Base-by-base conservation (phyloP, 2,329 filamentous ascomycete species). In the Davidsoniella australis region DNA sequence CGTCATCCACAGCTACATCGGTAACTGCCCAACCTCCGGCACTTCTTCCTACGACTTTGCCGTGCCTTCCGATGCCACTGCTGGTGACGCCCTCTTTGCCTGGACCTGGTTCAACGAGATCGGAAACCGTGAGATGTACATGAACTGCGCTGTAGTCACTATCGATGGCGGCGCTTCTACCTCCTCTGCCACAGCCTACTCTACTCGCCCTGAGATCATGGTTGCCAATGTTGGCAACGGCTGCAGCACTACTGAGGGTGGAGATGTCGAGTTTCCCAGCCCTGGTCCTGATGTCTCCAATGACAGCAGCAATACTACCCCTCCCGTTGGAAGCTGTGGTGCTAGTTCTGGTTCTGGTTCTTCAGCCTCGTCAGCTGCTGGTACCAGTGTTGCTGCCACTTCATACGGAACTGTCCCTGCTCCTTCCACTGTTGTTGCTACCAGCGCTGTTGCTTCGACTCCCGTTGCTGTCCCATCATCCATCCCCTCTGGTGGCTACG, bases 51-150 rank as follows among this genome's bases (percentile, higher is more conserved):
- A 80, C 62, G 64, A 71, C 56, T 88, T 88, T 62, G 74, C 68
- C 29, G 64, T 88, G 29, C 83, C 83, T 7, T 62, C 64, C 2
- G 76, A 80, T 55, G 75, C 76, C 1, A 75, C 76, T n/a, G 58
- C 63, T 53, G 68, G 63, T 63, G 73, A 78, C 33, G 80, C 76
- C 51, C 62, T 88, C 41, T 73, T 88, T 46, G 76, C 78, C 37
- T 89, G 85, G 85, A 78, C 76, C 23, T 85, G 80, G 80, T 80
- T 83, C 66, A 86, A 86, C 68, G 68, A 77, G 55, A 64, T 82
- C 39, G 83, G 84, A 23, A 87, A 87, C 65, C 73, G 84, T 44
- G 84, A 89, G 62, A 84, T 83, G 75, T 91, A 91, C 72, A 86
- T 86, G 80, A 85, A 86, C 65, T 91, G 85, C 59, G 83, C 84